phyloP scores from a whole-genome alignment of 306 rosid genomes.

The Ochetophila trinervis region DNA sequence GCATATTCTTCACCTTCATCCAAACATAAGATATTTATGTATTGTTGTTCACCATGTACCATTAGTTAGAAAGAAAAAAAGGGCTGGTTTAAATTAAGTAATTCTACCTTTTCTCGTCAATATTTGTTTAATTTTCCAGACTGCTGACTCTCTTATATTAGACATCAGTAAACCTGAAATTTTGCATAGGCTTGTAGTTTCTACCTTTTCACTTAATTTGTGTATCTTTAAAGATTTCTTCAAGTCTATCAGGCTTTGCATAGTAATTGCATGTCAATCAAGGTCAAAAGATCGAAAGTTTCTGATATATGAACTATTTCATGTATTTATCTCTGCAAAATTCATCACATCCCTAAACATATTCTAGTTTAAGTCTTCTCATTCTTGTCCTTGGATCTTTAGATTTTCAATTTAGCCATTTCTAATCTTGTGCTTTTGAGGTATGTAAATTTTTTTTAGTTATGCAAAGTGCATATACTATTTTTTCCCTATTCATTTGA shows the following conservation, averaged over 20 bases:
- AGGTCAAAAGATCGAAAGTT: neutral
- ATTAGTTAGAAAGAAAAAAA: no score
- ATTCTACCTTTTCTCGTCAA: no score
- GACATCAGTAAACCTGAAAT: no score
- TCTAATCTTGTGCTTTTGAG: neutral
- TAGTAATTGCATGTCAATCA: neutral
- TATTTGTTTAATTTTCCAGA: no score
- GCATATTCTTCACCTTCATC: no score
- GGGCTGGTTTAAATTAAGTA: no score
- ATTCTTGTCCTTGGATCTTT: neutral
- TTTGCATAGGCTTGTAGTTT: no score
- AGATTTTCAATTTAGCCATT: neutral
- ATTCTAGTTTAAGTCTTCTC: neutral
- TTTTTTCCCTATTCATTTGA: neutral
- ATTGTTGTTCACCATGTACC: no score
- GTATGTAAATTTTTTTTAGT: neutral
- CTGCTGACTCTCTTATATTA: no score
- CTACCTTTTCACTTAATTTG: no score
- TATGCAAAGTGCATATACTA: constrained; percentile 1
- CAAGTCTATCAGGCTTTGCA: neutral
- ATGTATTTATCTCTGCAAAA: neutral
- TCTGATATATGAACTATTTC: neutral
- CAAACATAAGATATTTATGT: no score
- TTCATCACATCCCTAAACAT: neutral
- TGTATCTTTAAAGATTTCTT: neutral